Percentiles rank a stretch among this genome's conserved stretches.
These are phyloP conservation scores for Serendipita sp. DNA, from an alignment of 768 basidiomycete species.

Conservation along the genomic window DNA sequence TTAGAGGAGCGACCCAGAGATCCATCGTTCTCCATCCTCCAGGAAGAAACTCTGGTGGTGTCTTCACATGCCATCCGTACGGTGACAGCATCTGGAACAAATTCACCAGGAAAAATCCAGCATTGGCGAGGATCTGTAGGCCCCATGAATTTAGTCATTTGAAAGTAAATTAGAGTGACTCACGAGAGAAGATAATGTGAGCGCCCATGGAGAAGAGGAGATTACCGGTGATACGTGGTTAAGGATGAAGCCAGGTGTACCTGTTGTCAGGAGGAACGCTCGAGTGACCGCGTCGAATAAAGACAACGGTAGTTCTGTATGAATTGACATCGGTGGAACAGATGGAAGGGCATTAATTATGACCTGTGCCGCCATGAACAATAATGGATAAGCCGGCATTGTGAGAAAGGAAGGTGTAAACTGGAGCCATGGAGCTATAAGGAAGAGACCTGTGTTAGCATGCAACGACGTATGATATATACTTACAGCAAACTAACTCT, in stretches of 20 bases:
- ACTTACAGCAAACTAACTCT: background rate
- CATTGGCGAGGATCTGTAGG: constrained; percentile 51
- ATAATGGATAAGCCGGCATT: constrained; percentile 46
- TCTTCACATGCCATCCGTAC: constrained; percentile 47
- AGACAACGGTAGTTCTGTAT: constrained; percentile 55
- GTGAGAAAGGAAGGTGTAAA: constrained; percentile 64
- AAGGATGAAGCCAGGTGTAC: constrained; percentile 56
- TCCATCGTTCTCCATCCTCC: constrained; percentile 81
- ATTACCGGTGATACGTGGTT: constrained; percentile 34
- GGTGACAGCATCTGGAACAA: constrained; percentile 63
- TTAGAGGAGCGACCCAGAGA: constrained; percentile 68
- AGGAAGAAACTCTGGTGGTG: constrained; percentile 63
- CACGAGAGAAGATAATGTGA: constrained; percentile 59
- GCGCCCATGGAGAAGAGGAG: constrained; percentile 56
- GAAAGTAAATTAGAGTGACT: constrained; percentile 17
- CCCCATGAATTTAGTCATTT: background rate
- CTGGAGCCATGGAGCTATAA: constrained; percentile 44
- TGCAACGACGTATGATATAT: no score
- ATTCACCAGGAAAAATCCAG: constrained; percentile 67
- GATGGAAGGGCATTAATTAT: constrained; percentile 44
- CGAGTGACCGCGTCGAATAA: constrained; percentile 67
- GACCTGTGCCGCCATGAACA: constrained; percentile 48
- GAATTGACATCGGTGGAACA: constrained; percentile 34
- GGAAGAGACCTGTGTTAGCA: no score
- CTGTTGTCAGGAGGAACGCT: constrained; percentile 59